These are phyloP conservation scores for Candida maesae DNA, from an alignment of 805 yeast genomes.

Conservation along the genomic window DNA sequence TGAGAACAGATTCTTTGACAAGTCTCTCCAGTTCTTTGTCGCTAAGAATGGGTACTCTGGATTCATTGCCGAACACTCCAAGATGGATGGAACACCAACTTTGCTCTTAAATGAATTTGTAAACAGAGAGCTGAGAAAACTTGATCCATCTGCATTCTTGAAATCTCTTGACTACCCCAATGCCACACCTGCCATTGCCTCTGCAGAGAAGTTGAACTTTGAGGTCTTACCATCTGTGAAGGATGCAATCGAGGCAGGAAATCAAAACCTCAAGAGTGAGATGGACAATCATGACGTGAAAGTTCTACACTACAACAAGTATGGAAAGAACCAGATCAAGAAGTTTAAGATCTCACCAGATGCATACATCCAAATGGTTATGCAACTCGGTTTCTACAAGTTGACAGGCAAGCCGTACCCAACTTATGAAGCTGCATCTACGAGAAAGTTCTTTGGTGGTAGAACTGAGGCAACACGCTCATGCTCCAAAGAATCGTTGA, in stretches of 20 bases:
- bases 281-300: slow-evolving; percentile 64
- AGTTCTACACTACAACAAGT: slow-evolving; percentile 76
- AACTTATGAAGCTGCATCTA: slow-evolving; percentile 94
- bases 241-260: slow-evolving; percentile 52
- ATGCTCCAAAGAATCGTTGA: slow-evolving; percentile 66
- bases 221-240: slow-evolving; percentile 53
- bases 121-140: slow-evolving; percentile 49
- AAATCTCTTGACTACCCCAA: slow-evolving; percentile 14
- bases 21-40: slow-evolving; percentile 82
- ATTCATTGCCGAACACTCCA: slow-evolving; percentile 93
- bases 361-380: slow-evolving; percentile 84
- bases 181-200: neutral
- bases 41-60: slow-evolving; percentile 85
- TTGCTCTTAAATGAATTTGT: slow-evolving; percentile 79
- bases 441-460: slow-evolving; percentile 83
- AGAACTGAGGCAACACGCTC: slow-evolving; percentile 93
- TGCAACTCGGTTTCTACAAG: slow-evolving; percentile 88
- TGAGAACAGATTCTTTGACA: slow-evolving; percentile 84
- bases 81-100: slow-evolving; percentile 98
- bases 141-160: slow-evolving; percentile 34
- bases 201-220: slow-evolving; percentile 42
- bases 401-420: slow-evolving; percentile 77
- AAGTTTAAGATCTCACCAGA: slow-evolving; percentile 86
- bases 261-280: slow-evolving; percentile 49
- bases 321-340: slow-evolving; percentile 85